Percentiles rank a stretch among this genome's conserved stretches.
phyloP scores from a whole-genome alignment of 495 filamentous ascomycete genomes.

The Neurospora sp. region DNA sequence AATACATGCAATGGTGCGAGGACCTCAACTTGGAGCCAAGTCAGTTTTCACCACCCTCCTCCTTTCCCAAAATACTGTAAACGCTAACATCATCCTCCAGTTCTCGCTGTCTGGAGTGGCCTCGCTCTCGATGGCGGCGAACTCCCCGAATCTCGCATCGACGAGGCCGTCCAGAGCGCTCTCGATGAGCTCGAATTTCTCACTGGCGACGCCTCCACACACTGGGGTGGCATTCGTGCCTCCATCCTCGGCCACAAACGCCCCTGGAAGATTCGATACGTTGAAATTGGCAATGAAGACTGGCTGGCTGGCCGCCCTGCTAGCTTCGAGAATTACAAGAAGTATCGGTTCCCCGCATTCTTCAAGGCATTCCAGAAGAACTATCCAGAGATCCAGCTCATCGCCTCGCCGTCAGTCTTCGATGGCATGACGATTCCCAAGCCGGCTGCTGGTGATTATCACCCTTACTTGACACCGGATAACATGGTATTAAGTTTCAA shows the following conservation, averaged over 20 bases:
- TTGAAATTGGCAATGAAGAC: slow-evolving; percentile 62
- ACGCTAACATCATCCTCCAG: not conserved
- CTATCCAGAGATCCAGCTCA: slow-evolving; percentile 54
- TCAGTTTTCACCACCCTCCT: slow-evolving; percentile 5
- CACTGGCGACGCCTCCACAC: slow-evolving; percentile 43
- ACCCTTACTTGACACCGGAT: slow-evolving; percentile 27
- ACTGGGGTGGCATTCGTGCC: slow-evolving; percentile 50
- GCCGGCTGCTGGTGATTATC: slow-evolving; percentile 36
- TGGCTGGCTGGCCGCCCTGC: slow-evolving; percentile 35
- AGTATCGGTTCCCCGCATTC: slow-evolving; percentile 48
- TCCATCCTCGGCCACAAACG: slow-evolving; percentile 42
- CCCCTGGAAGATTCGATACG: slow-evolving; percentile 48
- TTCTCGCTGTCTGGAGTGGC: slow-evolving; percentile 45
- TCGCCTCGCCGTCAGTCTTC: slow-evolving; percentile 38
- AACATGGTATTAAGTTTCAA: slow-evolving; percentile 25
- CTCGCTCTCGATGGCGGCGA: slow-evolving; percentile 48
- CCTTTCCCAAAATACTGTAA: not conserved
- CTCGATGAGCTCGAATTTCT: slow-evolving; percentile 61
- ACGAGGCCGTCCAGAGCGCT: slow-evolving; percentile 46
- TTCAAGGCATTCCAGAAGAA: slow-evolving; percentile 44
- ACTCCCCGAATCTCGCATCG: slow-evolving; percentile 29
- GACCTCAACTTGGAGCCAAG: slow-evolving; percentile 48
- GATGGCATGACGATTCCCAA: slow-evolving; percentile 30
- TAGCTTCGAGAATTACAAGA: slow-evolving; percentile 35
- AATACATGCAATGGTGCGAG: slow-evolving; percentile 59